Evolutionary conservation across 768 basidiomycete species (phyloP).

Genomic region (Mrakia gelida): DNA sequence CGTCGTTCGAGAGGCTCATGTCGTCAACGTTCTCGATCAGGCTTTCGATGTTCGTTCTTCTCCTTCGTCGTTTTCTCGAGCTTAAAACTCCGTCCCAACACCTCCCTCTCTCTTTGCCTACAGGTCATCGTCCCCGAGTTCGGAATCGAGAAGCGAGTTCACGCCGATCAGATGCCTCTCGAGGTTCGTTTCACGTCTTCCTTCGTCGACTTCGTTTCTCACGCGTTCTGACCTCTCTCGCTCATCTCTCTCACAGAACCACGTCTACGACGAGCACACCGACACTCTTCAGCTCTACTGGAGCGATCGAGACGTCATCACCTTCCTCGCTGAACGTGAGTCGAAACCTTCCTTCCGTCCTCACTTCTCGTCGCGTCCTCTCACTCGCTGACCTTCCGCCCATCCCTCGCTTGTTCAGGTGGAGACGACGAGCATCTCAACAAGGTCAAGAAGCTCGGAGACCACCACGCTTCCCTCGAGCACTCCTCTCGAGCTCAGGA

Average conservation of each 20-base stretch:
- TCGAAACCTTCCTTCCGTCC: background rate
- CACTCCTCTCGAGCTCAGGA: conserved; percentile 77
- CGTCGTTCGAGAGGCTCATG: conserved; percentile 89
- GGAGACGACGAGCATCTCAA: conserved; percentile 86
- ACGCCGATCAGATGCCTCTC: conserved; percentile 98
- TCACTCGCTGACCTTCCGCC: background rate
- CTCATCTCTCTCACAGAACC: conserved; percentile 58
- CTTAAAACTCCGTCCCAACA: background rate
- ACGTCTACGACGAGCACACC: conserved; percentile 81
- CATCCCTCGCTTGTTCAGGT: conserved; percentile 52
- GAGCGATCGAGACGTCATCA: conserved; percentile 67
- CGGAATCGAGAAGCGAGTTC: conserved; percentile 97
- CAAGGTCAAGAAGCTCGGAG: conserved; percentile 88
- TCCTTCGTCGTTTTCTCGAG: background rate
- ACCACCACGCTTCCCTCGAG: conserved; percentile 91
- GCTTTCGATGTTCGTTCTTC: conserved; percentile 74
- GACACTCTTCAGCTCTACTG: conserved; percentile 52
- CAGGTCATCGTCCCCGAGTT: conserved; percentile 63
- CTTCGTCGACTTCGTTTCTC: background rate
- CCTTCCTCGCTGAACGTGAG: conserved; percentile 72
- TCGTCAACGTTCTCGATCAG: conserved; percentile 92
- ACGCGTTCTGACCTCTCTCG: conserved; percentile 34
- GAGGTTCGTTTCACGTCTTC: conserved; percentile 61
- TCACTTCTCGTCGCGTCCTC: background rate
- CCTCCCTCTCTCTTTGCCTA: background rate